Percentiles rank a stretch among this genome's conserved stretches.
Evolutionary conservation across 2,329 filamentous ascomycete genomes (phyloP).

Genomic region (Beauveria scarabaeidicola): DNA sequence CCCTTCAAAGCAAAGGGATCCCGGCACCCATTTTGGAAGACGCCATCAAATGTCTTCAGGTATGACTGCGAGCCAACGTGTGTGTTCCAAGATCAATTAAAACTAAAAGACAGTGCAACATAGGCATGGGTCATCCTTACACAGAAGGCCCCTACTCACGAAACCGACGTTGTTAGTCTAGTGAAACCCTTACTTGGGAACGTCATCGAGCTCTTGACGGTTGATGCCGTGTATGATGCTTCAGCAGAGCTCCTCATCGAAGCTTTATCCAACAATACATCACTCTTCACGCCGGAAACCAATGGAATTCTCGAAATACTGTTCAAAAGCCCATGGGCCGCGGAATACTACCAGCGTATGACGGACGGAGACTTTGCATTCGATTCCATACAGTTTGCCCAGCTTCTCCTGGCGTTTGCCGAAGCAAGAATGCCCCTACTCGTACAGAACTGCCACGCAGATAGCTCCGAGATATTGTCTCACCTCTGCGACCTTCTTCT

Average conservation of each 20-base stretch:
- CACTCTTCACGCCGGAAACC: slow-evolving; percentile 52
- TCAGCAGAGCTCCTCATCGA: slow-evolving; percentile 59
- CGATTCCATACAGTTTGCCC: slow-evolving; percentile 56
- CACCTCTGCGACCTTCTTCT: slow-evolving; percentile 58
- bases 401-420: slow-evolving; percentile 60
- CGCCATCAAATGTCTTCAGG: slow-evolving; percentile 53
- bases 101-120: not conserved
- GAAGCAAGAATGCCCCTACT: slow-evolving; percentile 56
- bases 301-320: slow-evolving; percentile 49
- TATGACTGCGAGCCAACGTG: slow-evolving; percentile 27
- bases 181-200: slow-evolving; percentile 52
- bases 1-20: slow-evolving; percentile 24
- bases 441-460: slow-evolving; percentile 42
- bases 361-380: slow-evolving; percentile 54
- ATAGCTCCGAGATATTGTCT: slow-evolving; percentile 44
- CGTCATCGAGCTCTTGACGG: slow-evolving; percentile 51
- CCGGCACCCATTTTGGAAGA: slow-evolving; percentile 38
- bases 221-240: slow-evolving; percentile 49
- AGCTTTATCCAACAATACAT: slow-evolving; percentile 54
- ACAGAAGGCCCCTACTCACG: slow-evolving; percentile 52
- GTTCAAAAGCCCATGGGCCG: slow-evolving; percentile 52
- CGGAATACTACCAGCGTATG: slow-evolving; percentile 45
- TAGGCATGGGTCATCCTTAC: slow-evolving; percentile 69
- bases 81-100: slow-evolving; percentile 18
- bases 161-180: slow-evolving; percentile 47